Conservation (phyloP, 306 rosid species). For the Prunus davidiana region DNA sequence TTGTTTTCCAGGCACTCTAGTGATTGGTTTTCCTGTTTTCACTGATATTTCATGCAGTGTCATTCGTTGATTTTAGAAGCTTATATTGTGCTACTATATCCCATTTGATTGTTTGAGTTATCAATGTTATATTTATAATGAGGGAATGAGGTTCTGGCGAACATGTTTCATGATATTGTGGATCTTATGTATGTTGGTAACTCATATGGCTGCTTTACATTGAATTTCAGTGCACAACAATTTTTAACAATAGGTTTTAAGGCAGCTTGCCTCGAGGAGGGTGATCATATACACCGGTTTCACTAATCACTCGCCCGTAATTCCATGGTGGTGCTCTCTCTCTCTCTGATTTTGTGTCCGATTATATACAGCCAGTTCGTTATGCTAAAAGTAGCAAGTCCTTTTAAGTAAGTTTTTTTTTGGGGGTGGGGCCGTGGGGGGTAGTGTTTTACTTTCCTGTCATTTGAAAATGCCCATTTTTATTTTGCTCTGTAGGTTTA, state of each 20-base stretch:
- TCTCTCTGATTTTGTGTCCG: not conserved
- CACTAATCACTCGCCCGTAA: not conserved
- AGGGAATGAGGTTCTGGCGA: constrained; percentile 3
- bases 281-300: not conserved
- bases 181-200: constrained; percentile 1
- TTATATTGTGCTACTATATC: not conserved
- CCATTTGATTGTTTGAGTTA: not conserved
- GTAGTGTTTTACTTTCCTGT: too few species aligned
- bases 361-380: not conserved
- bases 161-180: not conserved
- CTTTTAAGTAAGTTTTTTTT: too few species aligned
- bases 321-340: not conserved
- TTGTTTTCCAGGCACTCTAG: not conserved
- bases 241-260: not conserved
- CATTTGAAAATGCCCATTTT: not conserved
- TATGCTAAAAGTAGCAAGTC: not conserved
- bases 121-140: not conserved
- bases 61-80: not conserved
- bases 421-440: too few species aligned
- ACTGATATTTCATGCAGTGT: not conserved
- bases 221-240: not conserved
- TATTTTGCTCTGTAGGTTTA: not conserved
- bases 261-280: not conserved
- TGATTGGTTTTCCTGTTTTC: not conserved
- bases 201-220: not conserved